Evolutionary conservation across 345 rosid genomes (phyloP).

Genomic region (Corymbia maculata): DNA sequence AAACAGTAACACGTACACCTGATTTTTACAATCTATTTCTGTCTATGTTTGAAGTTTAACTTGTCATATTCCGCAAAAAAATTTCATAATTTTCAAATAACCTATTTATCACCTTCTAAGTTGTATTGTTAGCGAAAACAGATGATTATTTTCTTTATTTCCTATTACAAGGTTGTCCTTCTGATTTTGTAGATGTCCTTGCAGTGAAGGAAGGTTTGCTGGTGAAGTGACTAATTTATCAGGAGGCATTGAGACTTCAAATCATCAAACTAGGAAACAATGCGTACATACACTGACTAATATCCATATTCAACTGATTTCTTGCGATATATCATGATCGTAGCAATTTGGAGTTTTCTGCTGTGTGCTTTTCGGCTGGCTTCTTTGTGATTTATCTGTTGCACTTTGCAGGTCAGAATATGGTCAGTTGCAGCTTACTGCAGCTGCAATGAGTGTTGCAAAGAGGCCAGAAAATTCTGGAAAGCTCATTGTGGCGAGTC

Average conservation of each 20-base stretch:
- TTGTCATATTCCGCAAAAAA: too few relatives aligned
- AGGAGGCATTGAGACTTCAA: background rate
- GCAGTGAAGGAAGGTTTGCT: constrained; percentile 79
- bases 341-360: background rate
- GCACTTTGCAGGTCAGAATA: constrained; percentile 29
- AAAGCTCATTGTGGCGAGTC: constrained; percentile 55
- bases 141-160: too few relatives aligned
- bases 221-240: constrained; percentile 21
- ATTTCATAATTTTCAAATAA: too few relatives aligned
- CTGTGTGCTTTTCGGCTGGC: background rate
- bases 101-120: too few relatives aligned
- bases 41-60: too few relatives aligned
- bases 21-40: too few relatives aligned
- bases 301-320: background rate
- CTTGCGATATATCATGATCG: background rate
- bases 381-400: background rate
- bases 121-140: too few relatives aligned
- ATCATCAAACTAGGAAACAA: background rate
- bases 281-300: background rate
- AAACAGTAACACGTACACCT: too few relatives aligned
- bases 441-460: constrained; percentile 48
- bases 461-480: constrained; percentile 58
- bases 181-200: constrained; percentile 30
- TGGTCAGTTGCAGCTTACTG: constrained; percentile 55
- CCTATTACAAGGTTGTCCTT: background rate